Base-by-base conservation (phyloP, 108 stramenopile genomes). In the Schizochytrium sp. region DNA sequence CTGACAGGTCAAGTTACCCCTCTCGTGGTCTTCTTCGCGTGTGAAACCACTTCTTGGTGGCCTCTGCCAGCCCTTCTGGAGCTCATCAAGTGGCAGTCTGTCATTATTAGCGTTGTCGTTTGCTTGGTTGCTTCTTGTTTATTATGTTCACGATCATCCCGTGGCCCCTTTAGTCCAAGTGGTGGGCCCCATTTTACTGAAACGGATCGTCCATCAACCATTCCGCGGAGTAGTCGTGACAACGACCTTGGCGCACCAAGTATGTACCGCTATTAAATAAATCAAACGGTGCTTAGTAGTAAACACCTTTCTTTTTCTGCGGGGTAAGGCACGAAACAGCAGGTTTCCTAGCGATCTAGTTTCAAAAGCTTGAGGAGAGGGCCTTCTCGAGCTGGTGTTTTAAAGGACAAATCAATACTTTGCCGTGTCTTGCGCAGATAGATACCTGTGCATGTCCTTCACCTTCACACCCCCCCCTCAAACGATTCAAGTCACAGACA, bases 31-130 rank as follows among this genome's bases (percentile, higher is more conserved):
- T 83, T 83, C 76, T 55, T 83, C 55, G 50, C 76, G 10, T 83
- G 76, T 2, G 76, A 83, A 10, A 83, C 50, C 50, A 40, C 53
- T 56, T n/a, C 76, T 42, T 83, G 47, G 53, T 83, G 76, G 76
- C 76, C 47, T 47, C 50, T 83, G 53, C 76, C 47, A n/a, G 5
- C 12, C 44, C 42, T 69, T 56, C 76, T 83, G 45, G 76, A 83
- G 28, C 76, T 83, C 15, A 12, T 83, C 7, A 38, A 3, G 28
- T 69, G 64, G 76, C 76, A 49, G 28, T 28, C 53, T 8, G 55
- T 83, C 50, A 5, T 55, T 10, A 28, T 49, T 10, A 55, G 50
- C 76, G 40, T 53, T 8, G 5, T 83, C 28, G 76, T 83, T 40
- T 83, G 47, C 76, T 40, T 83, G 7, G 53, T 28, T 0, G 53